A percentile compares a stretch with the other conserved stretches of the same genome.
These are phyloP conservation scores for Spergularia azorica DNA, from an alignment of 179 eudicot genomes.

Conservation along the genomic window DNA sequence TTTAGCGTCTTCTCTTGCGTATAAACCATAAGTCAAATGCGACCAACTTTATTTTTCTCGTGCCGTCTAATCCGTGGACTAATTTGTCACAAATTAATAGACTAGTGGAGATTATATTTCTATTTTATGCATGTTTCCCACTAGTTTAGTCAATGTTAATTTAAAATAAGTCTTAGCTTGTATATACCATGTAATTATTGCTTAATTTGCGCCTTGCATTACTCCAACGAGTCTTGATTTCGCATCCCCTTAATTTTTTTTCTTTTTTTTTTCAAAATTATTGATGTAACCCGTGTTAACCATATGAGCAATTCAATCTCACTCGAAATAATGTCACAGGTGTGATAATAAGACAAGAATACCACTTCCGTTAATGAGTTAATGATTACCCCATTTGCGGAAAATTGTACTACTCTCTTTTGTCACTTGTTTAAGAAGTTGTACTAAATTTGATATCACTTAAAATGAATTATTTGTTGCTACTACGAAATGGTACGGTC, in stretches of 20 bases:
- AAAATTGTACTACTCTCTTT: too few species aligned
- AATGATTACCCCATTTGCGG: too few species aligned
- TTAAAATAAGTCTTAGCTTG: neutral
- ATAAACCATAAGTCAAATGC: constrained; percentile 23
- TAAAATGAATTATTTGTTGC: too few species aligned
- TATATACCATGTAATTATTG: constrained; percentile 16
- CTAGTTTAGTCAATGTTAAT: constrained; percentile 16
- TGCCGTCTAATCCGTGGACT: constrained; percentile 21
- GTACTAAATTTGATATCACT: too few species aligned
- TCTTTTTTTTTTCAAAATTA: neutral
- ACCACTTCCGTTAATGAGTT: too few species aligned
- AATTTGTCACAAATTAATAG: constrained; percentile 3
- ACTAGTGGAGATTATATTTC: neutral
- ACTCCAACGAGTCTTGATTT: constrained; percentile 6
- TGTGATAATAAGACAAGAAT: too few species aligned
- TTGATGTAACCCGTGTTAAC: too few species aligned
- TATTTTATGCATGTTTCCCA: constrained; percentile 3
- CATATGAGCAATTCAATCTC: too few species aligned
- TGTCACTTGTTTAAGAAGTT: too few species aligned
- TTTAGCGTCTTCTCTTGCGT: neutral
- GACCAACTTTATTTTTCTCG: constrained; percentile 5
- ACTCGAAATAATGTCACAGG: too few species aligned
- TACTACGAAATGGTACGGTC: too few species aligned
- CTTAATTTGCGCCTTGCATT: constrained; percentile 36
- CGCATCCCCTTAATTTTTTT: neutral